Conservation (phyloP, 179 eudicot species). For the Nepenthes alata region DNA sequence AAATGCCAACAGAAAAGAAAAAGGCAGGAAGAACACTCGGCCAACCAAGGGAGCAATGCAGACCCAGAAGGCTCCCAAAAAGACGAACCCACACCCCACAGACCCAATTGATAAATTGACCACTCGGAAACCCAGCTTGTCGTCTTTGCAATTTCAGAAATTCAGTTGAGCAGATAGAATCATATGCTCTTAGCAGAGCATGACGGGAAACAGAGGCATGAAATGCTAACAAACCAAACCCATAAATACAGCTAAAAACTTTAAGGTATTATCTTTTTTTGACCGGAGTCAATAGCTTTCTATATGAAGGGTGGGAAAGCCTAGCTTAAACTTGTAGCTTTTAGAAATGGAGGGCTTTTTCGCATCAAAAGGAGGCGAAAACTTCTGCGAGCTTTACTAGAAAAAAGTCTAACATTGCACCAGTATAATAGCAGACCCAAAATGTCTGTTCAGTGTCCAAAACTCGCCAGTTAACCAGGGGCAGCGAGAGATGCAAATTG, state of each 20-base stretch:
- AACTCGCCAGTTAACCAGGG: constrained; percentile 9
- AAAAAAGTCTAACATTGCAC: constrained; percentile 12
- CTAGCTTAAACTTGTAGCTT: constrained; percentile 23
- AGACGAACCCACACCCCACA: not conserved
- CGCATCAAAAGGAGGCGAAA: constrained; percentile 45
- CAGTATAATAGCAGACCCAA: constrained; percentile 12
- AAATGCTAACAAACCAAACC: not conserved
- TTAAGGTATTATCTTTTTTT: not conserved
- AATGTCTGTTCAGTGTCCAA: constrained; percentile 30
- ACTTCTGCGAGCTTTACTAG: constrained; percentile 9
- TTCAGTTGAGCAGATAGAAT: too few species aligned
- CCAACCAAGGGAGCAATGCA: constrained; percentile 1
- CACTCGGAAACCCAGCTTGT: constrained; percentile 10
- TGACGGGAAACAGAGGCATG: not conserved
- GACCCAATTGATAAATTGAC: not conserved
- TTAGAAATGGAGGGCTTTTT: constrained; percentile 37
- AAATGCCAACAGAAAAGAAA: not conserved
- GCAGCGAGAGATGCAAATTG: too few species aligned
- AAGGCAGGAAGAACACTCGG: not conserved
- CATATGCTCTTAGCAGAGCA: too few species aligned
- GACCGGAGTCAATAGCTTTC: not conserved
- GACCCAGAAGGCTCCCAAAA: constrained; percentile 2
- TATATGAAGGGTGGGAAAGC: constrained; percentile 9
- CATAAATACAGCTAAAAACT: constrained; percentile 10
- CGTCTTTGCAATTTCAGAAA: constrained; percentile 6